Evolutionary conservation across 2,329 filamentous ascomycete genomes (phyloP), one percentile per base, ranked within the genome.

Genomic region (Diaporthe ilicicola): DNA sequence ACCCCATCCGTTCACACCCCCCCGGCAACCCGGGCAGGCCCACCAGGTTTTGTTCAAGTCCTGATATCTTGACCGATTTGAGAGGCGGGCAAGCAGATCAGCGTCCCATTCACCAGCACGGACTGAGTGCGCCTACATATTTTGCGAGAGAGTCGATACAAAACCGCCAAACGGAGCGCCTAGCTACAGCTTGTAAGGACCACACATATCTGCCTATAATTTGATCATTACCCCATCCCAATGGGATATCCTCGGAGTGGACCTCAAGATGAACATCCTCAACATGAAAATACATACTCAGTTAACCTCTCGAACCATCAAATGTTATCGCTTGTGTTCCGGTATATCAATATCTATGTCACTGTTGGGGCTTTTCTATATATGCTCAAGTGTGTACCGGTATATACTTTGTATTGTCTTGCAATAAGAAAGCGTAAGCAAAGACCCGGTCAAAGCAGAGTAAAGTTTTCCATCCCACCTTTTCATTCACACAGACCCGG

Each of bases 21-120:
- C 13, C 72, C 73, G 32, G 32, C 5, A 74, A 13, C 9, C 66
- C 72, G 48, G 71, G 74, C 2, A 74, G 72, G 29, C 65, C 74
- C 22, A 74, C 13, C 54, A 72, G 71, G n/a, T 73, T 61, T 27
- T 54, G 32, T 0, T 69, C 68, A 22, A 55, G 55, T 13, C 55
- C 56, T 13, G 15, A 27, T 2, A 73, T 37, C 17, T 50, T 68
- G 13, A 39, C 24, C 3, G 59, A n/a, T 5, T 67, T 34, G 34
- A 29, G 51, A 8, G 70, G 27, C 2, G 10, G n/a, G 44, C n/a
- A 3, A 48, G 19, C n/a, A n/a, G 22, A 48, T 22, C 9, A 48
- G n/a, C 6, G n/a, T 48, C 22, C 17, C n/a, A n/a, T n/a, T 46
- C 19, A n/a, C n/a, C n/a, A 9, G 19, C n/a, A 48, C 19, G 9